Evolutionary conservation across 129 eudicot genomes (phyloP), one percentile per base, ranked within the genome.

Genomic region (Flaveria brownii): DNA sequence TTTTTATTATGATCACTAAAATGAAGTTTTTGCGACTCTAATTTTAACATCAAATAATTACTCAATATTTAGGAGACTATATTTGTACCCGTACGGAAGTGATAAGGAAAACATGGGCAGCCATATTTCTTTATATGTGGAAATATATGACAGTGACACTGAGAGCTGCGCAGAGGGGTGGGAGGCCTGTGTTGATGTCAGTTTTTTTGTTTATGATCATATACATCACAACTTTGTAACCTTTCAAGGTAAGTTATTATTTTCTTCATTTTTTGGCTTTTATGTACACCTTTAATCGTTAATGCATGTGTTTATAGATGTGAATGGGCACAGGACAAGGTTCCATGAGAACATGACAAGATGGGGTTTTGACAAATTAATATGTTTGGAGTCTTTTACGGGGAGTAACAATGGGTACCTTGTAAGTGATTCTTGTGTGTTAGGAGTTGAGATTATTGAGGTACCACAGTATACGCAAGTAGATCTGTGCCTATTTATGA

Each of bases 301-400:
- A 47, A 13, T 51, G 22, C 13, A 18, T 50, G 15, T 63, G 15
- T 16, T 33, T 77, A 17, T 68, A 65, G 78, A 69, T 76, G 43
- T 0, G 0, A 77, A 74, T 26, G 81, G 82, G 5, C 47, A 47
- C 2, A 52, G 42, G 64, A 62, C 26, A 74, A 78, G 57, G 42
- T 64, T 82, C 43, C 6, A 26, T 39, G 60, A 42, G 49, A 71
- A 17, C 4, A 72, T 54, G 46, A 36, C 1, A 9, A 52, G 56
- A 41, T 77, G 85, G 81, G 85, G 85, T 33, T 68, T 81, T 60
- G 77, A 42, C 45, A 67, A 66, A 67, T 49, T 51, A 0, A 66
- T 82, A 33, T 62, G 75, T 8, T 2, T 76, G n/a, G 72, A 70
- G 11, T 20, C 59, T 3, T 81, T 82, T 45, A 25, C 9, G 57